Percentiles rank a stretch among this genome's conserved stretches.
These are phyloP conservation scores for Cadophora luteo-olivacea DNA, from an alignment of 2,329 filamentous ascomycete genomes.

Conservation along the genomic window DNA sequence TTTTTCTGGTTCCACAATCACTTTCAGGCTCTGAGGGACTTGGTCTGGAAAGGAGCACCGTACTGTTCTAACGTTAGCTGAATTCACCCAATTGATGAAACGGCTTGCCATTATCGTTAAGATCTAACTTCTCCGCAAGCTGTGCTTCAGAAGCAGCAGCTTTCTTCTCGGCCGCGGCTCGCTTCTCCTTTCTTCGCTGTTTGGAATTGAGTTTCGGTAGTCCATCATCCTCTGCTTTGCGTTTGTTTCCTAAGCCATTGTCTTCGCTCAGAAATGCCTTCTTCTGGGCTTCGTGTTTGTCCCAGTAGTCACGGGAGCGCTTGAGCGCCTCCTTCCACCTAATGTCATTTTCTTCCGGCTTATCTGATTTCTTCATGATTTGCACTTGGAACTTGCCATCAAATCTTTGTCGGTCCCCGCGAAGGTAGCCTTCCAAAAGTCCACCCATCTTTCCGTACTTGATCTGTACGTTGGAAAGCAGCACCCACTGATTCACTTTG, in stretches of 20 bases:
- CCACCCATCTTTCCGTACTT: conserved; percentile 58
- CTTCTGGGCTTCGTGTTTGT: conserved; percentile 48
- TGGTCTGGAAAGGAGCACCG: conserved; percentile 52
- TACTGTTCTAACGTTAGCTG: conserved; percentile 47
- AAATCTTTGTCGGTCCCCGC: conserved; percentile 59
- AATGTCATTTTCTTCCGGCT: conserved; percentile 52
- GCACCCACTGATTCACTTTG: conserved; percentile 65
- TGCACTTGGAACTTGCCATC: conserved; percentile 64
- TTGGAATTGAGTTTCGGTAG: conserved; percentile 36
- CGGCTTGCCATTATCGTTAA: conserved; percentile 47
- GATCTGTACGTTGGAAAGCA: conserved; percentile 75
- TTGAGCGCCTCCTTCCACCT: conserved; percentile 63
- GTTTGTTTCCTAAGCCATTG: conserved; percentile 43
- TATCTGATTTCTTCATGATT: conserved; percentile 51
- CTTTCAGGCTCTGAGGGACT: conserved; percentile 31
- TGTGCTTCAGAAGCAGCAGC: conserved; percentile 44
- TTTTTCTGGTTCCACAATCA: conserved; percentile 51
- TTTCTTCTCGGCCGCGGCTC: conserved; percentile 41
- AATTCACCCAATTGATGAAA: not conserved
- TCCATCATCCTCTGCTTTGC: conserved; percentile 33
- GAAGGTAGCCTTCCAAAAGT: conserved; percentile 75
- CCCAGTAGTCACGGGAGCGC: conserved; percentile 68
- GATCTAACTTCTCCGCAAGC: conserved; percentile 32
- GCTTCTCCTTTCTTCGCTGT: conserved; percentile 40
- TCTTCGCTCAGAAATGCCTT: conserved; percentile 48